Evolutionary conservation across 176 grass and related monocot genomes (phyloP).

Genomic region (Oryza punctata): DNA sequence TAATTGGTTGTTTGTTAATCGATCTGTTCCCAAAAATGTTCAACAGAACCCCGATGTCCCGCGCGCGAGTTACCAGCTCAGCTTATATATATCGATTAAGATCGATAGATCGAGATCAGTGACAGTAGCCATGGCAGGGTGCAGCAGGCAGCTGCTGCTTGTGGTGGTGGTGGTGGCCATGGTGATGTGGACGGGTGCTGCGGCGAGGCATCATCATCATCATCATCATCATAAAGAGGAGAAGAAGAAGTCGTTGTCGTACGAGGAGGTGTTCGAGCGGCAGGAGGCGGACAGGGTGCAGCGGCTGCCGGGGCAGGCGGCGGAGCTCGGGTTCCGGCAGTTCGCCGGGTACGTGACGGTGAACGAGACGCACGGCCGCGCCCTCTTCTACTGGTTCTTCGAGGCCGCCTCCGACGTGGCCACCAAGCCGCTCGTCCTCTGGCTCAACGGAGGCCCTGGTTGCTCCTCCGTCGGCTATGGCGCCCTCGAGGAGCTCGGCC

Average conservation of each 20-base stretch:
- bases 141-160: too few relatives aligned
- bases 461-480: slow-evolving; percentile 76
- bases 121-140: too few relatives aligned
- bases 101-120: too few relatives aligned
- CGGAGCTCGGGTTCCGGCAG: slow-evolving; percentile 56
- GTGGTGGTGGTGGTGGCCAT: too few relatives aligned
- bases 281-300: slow-evolving; percentile 66
- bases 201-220: neutral
- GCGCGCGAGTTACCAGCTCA: too few relatives aligned
- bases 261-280: slow-evolving; percentile 19
- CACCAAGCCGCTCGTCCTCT: slow-evolving; percentile 68
- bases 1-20: too few relatives aligned
- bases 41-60: too few relatives aligned
- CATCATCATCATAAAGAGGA: too few relatives aligned
- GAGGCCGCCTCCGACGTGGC: slow-evolving; percentile 57
- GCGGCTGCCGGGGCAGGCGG: slow-evolving; percentile 59
- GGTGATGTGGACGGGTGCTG: neutral
- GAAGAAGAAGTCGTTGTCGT: neutral
- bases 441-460: slow-evolving; percentile 73
- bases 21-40: too few relatives aligned
- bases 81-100: neutral
- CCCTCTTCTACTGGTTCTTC: slow-evolving; percentile 93
- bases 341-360: slow-evolving; percentile 84
- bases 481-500: slow-evolving; percentile 65
- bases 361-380: slow-evolving; percentile 68